Conservation (phyloP, 2,329 filamentous ascomycete species). For the Orbilia blumenaviensis region DNA sequence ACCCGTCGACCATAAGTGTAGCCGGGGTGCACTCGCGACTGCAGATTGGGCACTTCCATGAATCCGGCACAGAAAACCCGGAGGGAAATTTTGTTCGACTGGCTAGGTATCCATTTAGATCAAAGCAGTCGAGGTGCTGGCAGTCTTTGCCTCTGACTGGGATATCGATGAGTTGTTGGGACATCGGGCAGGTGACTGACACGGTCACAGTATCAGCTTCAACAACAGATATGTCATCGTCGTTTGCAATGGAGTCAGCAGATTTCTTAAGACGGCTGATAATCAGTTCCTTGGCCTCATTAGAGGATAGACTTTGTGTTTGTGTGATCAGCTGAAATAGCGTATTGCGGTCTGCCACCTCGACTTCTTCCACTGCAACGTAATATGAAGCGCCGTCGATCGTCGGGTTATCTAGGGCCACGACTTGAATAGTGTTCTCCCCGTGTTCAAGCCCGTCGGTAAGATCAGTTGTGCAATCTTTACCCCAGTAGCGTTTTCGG, state of each 20-base stretch:
- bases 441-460: slow-evolving; percentile 70
- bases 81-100: slow-evolving; percentile 68
- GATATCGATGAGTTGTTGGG: slow-evolving; percentile 68
- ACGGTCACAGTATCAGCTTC: slow-evolving; percentile 63
- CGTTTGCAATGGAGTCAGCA: slow-evolving; percentile 60
- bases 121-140: slow-evolving; percentile 85
- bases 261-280: slow-evolving; percentile 63
- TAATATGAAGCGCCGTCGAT: slow-evolving; percentile 25
- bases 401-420: slow-evolving; percentile 61
- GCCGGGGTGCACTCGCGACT: slow-evolving; percentile 77
- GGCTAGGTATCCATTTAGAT: slow-evolving; percentile 80
- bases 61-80: slow-evolving; percentile 64
- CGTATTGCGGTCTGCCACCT: slow-evolving; percentile 59
- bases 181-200: slow-evolving; percentile 64
- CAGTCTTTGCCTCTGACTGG: slow-evolving; percentile 78
- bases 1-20: slow-evolving; percentile 76
- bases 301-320: not conserved
- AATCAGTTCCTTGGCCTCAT: slow-evolving; percentile 52
- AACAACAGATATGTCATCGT: slow-evolving; percentile 69
- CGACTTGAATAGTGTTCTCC: slow-evolving; percentile 70
- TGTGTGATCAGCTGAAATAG: slow-evolving; percentile 59
- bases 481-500: slow-evolving; percentile 76
- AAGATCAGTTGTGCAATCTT: slow-evolving; percentile 79
- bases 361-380: slow-evolving; percentile 39
- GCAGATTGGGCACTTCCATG: slow-evolving; percentile 90